phyloP scores from a whole-genome alignment of 1,284 basidiomycete genomes.

The Phylloporus sp. region DNA sequence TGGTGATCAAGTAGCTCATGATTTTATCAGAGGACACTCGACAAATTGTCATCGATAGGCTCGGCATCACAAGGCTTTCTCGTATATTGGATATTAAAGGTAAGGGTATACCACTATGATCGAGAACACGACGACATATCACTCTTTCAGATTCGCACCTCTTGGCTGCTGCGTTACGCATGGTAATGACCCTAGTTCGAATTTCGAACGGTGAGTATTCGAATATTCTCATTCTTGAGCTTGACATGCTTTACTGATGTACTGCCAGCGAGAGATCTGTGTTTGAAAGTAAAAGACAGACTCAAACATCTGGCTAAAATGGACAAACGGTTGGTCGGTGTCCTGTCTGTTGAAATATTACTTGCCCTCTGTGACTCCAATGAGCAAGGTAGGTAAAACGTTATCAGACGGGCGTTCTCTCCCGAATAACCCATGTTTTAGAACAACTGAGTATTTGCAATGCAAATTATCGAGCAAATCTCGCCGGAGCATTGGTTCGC shows the following conservation, averaged over 20 bases:
- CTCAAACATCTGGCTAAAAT: slow-evolving; percentile 25
- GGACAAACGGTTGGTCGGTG: slow-evolving; percentile 22
- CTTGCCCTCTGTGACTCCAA: slow-evolving; percentile 20
- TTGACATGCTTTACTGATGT: background rate
- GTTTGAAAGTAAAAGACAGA: slow-evolving; percentile 13
- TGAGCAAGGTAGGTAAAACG: slow-evolving; percentile 9
- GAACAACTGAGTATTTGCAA: slow-evolving; percentile 15
- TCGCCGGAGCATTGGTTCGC: slow-evolving; percentile 22
- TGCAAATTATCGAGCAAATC: slow-evolving; percentile 22
- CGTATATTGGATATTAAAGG: slow-evolving; percentile 23
- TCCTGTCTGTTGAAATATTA: slow-evolving; percentile 30
- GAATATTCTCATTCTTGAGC: background rate
- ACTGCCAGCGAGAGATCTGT: slow-evolving; percentile 8
- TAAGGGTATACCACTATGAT: background rate
- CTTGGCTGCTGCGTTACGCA: slow-evolving; percentile 27
- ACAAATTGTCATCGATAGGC: slow-evolving; percentile 13
- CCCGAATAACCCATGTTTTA: background rate
- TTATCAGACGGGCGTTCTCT: background rate
- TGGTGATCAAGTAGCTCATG: background rate
- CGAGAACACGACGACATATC: background rate
- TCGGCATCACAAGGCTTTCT: slow-evolving; percentile 23
- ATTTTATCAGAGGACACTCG: slow-evolving; percentile 19
- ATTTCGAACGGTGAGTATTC: slow-evolving; percentile 19
- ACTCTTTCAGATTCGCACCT: slow-evolving; percentile 16
- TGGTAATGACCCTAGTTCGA: slow-evolving; percentile 26